Evolutionary conservation across 257 asterid genomes (phyloP).

Genomic region (Solanum clarkiae): DNA sequence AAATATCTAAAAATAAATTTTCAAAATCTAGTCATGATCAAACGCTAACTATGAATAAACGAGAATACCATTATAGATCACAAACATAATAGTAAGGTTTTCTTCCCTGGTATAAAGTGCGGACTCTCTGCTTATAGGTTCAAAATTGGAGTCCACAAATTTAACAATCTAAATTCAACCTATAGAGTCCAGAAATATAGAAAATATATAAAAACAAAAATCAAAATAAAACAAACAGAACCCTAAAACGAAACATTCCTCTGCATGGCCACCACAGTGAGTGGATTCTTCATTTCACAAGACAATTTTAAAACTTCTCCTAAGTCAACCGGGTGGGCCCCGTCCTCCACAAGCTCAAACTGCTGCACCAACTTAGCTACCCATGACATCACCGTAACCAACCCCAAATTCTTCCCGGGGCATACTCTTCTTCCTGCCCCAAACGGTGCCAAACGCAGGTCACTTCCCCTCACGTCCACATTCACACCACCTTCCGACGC

Average conservation of each 20-base stretch:
- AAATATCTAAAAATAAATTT: neutral
- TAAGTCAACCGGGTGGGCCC: conserved; percentile 15
- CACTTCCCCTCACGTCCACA: conserved; percentile 36
- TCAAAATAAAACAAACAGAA: neutral
- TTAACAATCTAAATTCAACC: neutral
- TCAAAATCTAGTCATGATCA: neutral
- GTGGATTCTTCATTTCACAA: conserved; percentile 47
- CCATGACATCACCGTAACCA: conserved; percentile 32
- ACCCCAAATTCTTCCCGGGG: conserved; percentile 41
- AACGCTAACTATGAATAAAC: neutral
- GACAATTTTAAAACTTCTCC: conserved; percentile 43
- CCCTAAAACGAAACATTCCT: neutral
- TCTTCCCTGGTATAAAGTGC: neutral
- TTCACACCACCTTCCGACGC: conserved; percentile 4
- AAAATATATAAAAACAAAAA: neutral
- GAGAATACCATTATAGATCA: neutral
- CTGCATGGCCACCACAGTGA: conserved; percentile 18
- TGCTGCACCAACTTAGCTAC: conserved; percentile 36
- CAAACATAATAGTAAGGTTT: neutral
- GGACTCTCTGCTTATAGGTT: neutral
- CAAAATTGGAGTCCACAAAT: neutral
- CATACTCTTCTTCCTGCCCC: conserved; percentile 56
- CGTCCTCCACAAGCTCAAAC: conserved; percentile 15
- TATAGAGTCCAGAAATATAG: neutral
- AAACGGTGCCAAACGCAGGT: conserved; percentile 40